Percentiles rank a stretch among this genome's conserved stretches.
Evolutionary conservation across 2,329 filamentous ascomycete species (phyloP).

Genomic region (Botrytis elliptica): DNA sequence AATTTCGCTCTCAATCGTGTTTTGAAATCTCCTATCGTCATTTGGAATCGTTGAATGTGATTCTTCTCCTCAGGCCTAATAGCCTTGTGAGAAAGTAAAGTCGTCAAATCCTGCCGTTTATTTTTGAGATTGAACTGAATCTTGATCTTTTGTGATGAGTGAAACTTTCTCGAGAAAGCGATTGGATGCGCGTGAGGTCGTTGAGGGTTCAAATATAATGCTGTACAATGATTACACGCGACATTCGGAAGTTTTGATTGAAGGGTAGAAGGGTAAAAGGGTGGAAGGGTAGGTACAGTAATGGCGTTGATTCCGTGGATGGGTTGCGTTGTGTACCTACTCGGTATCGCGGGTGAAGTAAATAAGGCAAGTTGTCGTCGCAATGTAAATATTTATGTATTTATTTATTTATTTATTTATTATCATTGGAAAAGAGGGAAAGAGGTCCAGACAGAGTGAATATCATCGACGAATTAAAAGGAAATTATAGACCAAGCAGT

Average conservation of each 20-base stretch:
- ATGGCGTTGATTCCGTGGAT: not conserved
- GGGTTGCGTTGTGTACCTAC: not conserved
- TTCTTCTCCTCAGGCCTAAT: not conserved
- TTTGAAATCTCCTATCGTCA: conserved; percentile 22
- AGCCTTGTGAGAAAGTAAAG: conserved; percentile 1
- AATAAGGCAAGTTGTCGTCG: conserved; percentile 4
- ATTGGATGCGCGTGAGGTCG: not conserved
- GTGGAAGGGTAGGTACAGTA: not conserved
- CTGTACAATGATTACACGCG: conserved; percentile 11
- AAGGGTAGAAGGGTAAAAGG: not conserved
- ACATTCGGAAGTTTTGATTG: conserved; percentile 5
- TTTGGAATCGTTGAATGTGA: not conserved
- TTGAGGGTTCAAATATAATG: conserved; percentile 2
- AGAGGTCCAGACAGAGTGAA: not conserved
- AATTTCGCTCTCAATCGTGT: conserved; percentile 21
- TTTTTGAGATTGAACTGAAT: not conserved
- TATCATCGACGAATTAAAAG: too few species aligned
- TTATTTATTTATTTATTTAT: not conserved
- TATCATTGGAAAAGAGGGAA: not conserved
- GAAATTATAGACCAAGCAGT: not conserved
- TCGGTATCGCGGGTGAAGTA: not conserved
- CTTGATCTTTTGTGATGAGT: not conserved
- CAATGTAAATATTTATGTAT: too few species aligned
- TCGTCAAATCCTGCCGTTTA: not conserved
- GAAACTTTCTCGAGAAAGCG: not conserved